Base-by-base conservation (phyloP, 805 yeast genomes). In the Ogataea nakhonphanomensis region DNA sequence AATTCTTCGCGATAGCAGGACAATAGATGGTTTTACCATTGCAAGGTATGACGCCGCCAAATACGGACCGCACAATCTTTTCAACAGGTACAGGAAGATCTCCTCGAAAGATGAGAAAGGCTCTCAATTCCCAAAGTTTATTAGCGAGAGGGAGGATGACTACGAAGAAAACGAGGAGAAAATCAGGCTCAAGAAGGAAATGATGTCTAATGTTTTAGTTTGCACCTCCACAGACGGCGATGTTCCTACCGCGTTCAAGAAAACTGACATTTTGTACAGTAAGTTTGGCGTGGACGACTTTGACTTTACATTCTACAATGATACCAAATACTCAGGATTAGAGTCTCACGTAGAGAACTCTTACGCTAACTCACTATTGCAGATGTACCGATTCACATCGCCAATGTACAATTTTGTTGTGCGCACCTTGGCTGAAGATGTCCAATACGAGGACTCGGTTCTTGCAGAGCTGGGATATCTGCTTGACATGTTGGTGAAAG, bases 251-350 rank as follows among this genome's bases (percentile, higher is more conserved):
- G 84, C 90, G 25, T 91, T 83, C 64, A 69, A 79, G 29, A 78
- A 80, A 51, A 67, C 87, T 33, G 84, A 82, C 44, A 85, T 91
- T 39, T 74, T 82, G 30, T 91, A 90, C 61, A 84, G 95, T 41
- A 81, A 78, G 53, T 91, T 88, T 61, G 99, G 99, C 21, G 89
- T 93, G 23, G 88, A 84, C 51, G 96, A 89, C 60, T 93, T 93
- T 64, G 96, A 91, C 64, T 91, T 93, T 58, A 81, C 76, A 39
- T 83, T 80, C 53, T 91, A 84, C 67, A 91, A 91, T 57, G 70
- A 71, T 28, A 84, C 97, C 0, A 46, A 55, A 1, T 81, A 69
- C 40, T 78, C 97, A 2, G 97, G 98, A 0, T 68, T 91, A n/a
- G 98, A 93, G 59, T 82, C 89, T 8, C 93, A 89, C 55, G 73